phyloP scores from a whole-genome alignment of 768 basidiomycete species.

The Fistulinella prunicolor region DNA sequence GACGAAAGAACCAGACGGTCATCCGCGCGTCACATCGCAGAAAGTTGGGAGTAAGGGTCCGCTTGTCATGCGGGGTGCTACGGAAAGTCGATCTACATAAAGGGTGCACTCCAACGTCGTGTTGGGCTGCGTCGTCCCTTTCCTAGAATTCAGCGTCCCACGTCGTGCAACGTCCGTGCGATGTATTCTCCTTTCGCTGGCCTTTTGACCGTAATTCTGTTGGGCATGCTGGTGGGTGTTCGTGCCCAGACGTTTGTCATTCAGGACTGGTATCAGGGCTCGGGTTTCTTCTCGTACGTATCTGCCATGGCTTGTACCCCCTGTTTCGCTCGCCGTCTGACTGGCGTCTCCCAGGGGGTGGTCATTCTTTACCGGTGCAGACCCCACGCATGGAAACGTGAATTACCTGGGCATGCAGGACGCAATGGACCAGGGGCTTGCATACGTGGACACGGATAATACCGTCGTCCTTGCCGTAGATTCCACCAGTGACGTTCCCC shows the following conservation, averaged over 20 bases:
- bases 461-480: conserved; percentile 62
- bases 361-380: conserved; percentile 55
- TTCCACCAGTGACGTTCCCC: conserved; percentile 41
- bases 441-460: conserved; percentile 54
- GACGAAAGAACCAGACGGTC: too few relatives aligned
- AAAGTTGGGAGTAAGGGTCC: too few relatives aligned
- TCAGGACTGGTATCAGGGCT: conserved; percentile 38
- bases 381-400: conserved; percentile 73
- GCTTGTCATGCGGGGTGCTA: too few relatives aligned
- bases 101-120: neutral
- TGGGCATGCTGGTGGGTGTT: conserved; percentile 31
- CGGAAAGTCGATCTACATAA: too few relatives aligned
- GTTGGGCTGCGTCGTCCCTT: neutral
- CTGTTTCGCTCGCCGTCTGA: neutral
- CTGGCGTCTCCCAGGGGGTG: conserved; percentile 45
- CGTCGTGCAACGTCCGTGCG: neutral
- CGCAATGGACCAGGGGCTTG: conserved; percentile 51
- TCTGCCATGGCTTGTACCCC: neutral
- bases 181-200: conserved; percentile 25
- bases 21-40: too few relatives aligned
- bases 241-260: conserved; percentile 30
- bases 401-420: conserved; percentile 49
- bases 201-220: conserved; percentile 26
- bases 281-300: conserved; percentile 55
- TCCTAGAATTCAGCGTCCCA: neutral